phyloP scores from a whole-genome alignment of 83 land plant genomes.

The Larix sibirica region DNA sequence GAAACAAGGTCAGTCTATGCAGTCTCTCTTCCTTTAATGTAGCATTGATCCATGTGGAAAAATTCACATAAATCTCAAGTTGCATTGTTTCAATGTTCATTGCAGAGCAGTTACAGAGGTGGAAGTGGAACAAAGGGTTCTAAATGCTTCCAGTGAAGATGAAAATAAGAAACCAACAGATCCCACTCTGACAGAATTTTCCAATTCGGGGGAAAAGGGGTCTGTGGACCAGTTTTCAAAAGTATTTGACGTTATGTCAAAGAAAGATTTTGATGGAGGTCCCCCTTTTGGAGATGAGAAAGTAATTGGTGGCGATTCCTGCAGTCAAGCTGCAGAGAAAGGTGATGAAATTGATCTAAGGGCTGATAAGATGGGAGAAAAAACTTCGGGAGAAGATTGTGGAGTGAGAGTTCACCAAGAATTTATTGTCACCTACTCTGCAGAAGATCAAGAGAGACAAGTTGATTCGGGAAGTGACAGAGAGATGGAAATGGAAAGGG shows the following conservation, averaged over 20 bases:
- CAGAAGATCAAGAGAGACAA: slow-evolving; percentile 14
- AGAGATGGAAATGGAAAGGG: slow-evolving; percentile 51
- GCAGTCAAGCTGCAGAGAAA: background rate
- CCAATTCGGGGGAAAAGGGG: background rate
- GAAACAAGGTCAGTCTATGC: slow-evolving; percentile 30
- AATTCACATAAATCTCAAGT: background rate
- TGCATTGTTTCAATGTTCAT: background rate
- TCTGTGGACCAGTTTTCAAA: background rate
- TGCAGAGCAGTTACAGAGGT: slow-evolving; percentile 5
- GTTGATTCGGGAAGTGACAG: slow-evolving; percentile 15
- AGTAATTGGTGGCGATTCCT: background rate
- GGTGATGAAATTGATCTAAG: background rate
- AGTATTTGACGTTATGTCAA: background rate
- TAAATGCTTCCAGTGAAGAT: slow-evolving; percentile 3
- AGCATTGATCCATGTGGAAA: background rate
- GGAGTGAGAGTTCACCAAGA: background rate
- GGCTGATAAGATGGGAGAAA: background rate
- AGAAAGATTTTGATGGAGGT: background rate
- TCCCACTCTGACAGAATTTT: background rate
- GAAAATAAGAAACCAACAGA: background rate
- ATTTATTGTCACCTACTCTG: background rate
- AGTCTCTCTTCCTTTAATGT: background rate
- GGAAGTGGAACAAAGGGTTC: slow-evolving; percentile 7
- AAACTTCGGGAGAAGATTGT: slow-evolving; percentile 3
- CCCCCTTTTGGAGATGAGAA: background rate